Base-by-base conservation (phyloP, 148 eudicot species). In the Linanthus parryae region DNA sequence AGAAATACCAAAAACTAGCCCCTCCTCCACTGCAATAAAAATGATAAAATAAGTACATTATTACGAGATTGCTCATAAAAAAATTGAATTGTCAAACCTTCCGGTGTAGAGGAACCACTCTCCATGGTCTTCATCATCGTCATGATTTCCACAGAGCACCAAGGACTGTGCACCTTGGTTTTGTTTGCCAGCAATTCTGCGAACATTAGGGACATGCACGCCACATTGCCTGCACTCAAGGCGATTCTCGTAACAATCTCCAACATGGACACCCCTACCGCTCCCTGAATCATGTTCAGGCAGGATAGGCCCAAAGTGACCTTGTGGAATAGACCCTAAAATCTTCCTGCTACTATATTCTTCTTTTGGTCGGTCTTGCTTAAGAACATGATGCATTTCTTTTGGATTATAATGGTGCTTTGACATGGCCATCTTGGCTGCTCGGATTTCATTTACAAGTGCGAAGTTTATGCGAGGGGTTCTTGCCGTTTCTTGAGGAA, bases 21-120 rank as follows among this genome's bases (percentile, higher is more conserved):
- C 80, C 73, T 17, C 86, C 86, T 3, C 86, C 86, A 59, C 86
- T 81, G 74, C 7, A 58, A 73, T 22, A 26, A 69, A 1, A 30
- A n/a, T n/a, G n/a, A n/a, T n/a, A 14, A 17, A 7, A 42, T 35
- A 57, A 9, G 31, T 15, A 51, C 13, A 44, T 15, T 10, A 31
- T 44, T 65, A 31, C 3, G 2, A 8, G 52, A 54, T 24, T 21
- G 34, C 26, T 40, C 21, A 20, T 23, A 13, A 8, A 15, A 0
- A 25, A 26, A 39, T 12, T 18, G 16, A 36, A 25, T 37, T 8
- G 15, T 36, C 23, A 4, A 52, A 82, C 95, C 94, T 84, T 77
- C 96, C 89, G 0, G 90, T 88, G 59, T 88, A 88, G 37, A 88
- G 71, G 43, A 88, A 88, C 97, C 97, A 88, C 64, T 88, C 97